These are phyloP conservation scores for Pseudogymnoascus sp. DNA, from an alignment of 2,329 filamentous ascomycete species.

Conservation along the genomic window DNA sequence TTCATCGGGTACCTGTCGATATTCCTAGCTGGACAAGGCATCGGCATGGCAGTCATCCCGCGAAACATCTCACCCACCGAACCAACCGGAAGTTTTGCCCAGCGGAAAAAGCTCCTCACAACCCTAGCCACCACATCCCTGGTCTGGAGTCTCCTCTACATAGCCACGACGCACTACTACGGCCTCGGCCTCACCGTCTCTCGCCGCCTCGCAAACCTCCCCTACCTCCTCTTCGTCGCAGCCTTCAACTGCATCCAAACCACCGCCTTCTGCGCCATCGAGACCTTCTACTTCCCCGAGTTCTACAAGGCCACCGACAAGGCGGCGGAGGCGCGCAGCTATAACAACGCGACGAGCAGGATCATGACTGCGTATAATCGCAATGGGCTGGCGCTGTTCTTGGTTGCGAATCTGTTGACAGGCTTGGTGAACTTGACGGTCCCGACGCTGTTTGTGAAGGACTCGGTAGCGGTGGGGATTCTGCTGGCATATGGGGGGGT, in stretches of 20 bases:
- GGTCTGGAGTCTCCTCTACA: conserved; percentile 65
- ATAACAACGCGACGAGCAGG: conserved; percentile 64
- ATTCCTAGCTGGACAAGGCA: conserved; percentile 80
- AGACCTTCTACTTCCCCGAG: conserved; percentile 69
- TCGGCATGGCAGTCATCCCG: conserved; percentile 73
- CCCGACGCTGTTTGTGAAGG: conserved; percentile 66
- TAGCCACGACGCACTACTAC: conserved; percentile 60
- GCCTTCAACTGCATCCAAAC: conserved; percentile 86
- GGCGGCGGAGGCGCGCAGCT: conserved; percentile 54
- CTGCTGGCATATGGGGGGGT: conserved; percentile 63
- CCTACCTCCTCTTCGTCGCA: conserved; percentile 88
- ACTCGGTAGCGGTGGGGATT: conserved; percentile 61
- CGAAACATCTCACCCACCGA: conserved; percentile 39
- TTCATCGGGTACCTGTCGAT: conserved; percentile 92
- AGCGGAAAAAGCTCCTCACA: conserved; percentile 51
- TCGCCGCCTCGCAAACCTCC: conserved; percentile 81
- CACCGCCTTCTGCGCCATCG: conserved; percentile 67
- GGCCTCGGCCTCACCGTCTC: conserved; percentile 73
- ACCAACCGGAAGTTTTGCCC: conserved; percentile 35
- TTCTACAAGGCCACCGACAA: conserved; percentile 51
- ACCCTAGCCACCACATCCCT: conserved; percentile 57
- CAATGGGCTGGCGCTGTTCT: conserved; percentile 78
- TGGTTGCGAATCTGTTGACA: conserved; percentile 82
- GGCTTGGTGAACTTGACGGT: conserved; percentile 83
- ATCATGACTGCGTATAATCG: conserved; percentile 80